Conservation (phyloP, 768 basidiomycete species). For the Leccinum longicurvipes region DNA sequence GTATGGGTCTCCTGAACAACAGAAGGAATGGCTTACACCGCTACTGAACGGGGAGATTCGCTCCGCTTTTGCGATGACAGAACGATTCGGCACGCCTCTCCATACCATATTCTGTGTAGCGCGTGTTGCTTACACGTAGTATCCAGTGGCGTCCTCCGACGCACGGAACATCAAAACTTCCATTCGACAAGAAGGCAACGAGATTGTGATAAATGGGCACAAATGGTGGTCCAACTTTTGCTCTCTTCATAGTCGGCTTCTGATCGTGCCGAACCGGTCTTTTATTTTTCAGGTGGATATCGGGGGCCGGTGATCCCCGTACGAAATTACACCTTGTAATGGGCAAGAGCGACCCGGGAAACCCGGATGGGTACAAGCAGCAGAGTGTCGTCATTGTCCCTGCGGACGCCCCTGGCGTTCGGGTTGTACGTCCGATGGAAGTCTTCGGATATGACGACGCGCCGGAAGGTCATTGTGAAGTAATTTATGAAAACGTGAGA, state of each 20-base stretch:
- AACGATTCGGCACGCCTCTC: slow-evolving; percentile 63
- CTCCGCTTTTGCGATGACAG: slow-evolving; percentile 96
- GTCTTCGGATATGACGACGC: slow-evolving; percentile 96
- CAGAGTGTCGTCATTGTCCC: slow-evolving; percentile 98
- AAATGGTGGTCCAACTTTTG: slow-evolving; percentile 66
- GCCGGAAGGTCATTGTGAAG: slow-evolving; percentile 94
- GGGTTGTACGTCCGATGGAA: slow-evolving; percentile 85
- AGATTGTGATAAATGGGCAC: slow-evolving; percentile 92
- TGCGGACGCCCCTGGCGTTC: slow-evolving; percentile 80
- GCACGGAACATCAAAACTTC: slow-evolving; percentile 93
- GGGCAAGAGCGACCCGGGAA: slow-evolving; percentile 89
- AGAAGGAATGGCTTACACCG: slow-evolving; percentile 85
- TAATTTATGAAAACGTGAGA: slow-evolving; percentile 91
- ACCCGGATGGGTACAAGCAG: slow-evolving; percentile 71
- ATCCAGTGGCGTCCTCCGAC: slow-evolving; percentile 81
- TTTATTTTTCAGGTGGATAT: slow-evolving; percentile 76
- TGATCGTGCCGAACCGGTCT: slow-evolving; percentile 12
- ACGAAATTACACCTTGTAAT: slow-evolving; percentile 89
- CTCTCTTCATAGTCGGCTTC: slow-evolving; percentile 1
- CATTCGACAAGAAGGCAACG: slow-evolving; percentile 76
- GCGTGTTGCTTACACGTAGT: slow-evolving; percentile 2
- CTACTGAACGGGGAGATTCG: slow-evolving; percentile 91
- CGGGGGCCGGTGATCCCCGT: slow-evolving; percentile 92
- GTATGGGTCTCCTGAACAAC: slow-evolving; percentile 89
- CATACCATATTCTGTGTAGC: slow-evolving; percentile 4